phyloP scores from a whole-genome alignment of 1,139 yeast genomes.

The Yamadazyma trypodendri region DNA sequence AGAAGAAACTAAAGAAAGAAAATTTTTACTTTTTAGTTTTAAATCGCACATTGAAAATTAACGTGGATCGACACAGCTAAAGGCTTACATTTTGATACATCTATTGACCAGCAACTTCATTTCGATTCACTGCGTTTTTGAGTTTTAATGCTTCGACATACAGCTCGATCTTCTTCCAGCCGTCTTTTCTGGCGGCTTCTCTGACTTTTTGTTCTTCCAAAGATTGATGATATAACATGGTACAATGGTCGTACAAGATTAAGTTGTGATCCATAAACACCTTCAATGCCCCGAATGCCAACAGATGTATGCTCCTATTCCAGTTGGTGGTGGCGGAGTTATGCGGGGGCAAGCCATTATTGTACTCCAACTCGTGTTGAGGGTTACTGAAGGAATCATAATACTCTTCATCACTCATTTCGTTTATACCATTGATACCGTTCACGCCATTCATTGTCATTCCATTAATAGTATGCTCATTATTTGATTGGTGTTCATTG shows the following conservation, averaged over 20 bases:
- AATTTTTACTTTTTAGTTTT: not conserved
- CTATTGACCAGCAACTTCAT: constrained; percentile 19
- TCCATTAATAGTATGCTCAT: not conserved
- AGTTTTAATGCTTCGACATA: constrained; percentile 41
- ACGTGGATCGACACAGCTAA: not conserved
- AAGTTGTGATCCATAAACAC: constrained; percentile 95
- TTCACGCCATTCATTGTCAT: constrained; percentile 9
- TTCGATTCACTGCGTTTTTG: constrained; percentile 1
- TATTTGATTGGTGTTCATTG: constrained; percentile 9
- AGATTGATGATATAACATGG: constrained; percentile 76
- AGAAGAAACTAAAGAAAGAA: not conserved
- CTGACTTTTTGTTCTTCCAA: constrained; percentile 64
- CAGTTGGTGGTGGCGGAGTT: constrained; percentile 58
- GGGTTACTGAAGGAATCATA: constrained; percentile 43
- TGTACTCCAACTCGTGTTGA: constrained; percentile 32
- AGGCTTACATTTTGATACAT: not conserved
- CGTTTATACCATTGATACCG: constrained; percentile 30
- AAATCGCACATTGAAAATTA: not conserved
- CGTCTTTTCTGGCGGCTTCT: constrained; percentile 63
- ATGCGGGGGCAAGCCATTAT: constrained; percentile 36
- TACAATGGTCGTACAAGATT: constrained; percentile 86
- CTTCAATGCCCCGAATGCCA: constrained; percentile 88
- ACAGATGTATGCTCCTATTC: constrained; percentile 90
- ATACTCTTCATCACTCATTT: constrained; percentile 46
- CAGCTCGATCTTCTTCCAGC: constrained; percentile 72